Evolutionary conservation across 441 rosid species (phyloP).

Genomic region (Gossypium laxum): DNA sequence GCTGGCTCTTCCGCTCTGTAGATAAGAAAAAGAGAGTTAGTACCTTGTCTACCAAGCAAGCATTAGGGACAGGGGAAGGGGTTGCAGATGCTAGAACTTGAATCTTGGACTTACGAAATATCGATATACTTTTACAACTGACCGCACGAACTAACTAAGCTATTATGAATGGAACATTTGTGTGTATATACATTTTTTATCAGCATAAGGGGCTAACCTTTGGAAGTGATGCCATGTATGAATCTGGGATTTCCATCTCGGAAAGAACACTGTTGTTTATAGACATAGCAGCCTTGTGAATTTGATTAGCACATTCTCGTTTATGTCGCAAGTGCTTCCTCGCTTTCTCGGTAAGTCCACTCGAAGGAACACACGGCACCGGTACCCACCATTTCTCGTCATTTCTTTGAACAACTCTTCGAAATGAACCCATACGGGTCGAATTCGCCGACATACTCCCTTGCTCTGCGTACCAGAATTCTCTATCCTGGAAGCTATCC

Average conservation of each 20-base stretch:
- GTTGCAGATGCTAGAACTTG: neutral
- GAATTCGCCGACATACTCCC: slow-evolving; percentile 49
- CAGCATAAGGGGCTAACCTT: slow-evolving; percentile 31
- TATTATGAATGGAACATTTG: neutral
- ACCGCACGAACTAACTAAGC: neutral
- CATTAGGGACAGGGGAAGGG: neutral
- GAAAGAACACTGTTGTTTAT: slow-evolving; percentile 52
- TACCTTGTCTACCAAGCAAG: neutral
- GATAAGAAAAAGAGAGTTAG: neutral
- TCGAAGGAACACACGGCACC: slow-evolving; percentile 51
- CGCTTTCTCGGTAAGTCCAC: slow-evolving; percentile 49
- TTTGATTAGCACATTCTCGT: slow-evolving; percentile 52
- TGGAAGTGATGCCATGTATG: slow-evolving; percentile 53
- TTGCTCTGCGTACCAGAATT: slow-evolving; percentile 59
- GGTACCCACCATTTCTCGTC: slow-evolving; percentile 80
- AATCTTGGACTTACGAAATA: neutral
- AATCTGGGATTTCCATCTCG: slow-evolving; percentile 64
- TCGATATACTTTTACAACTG: neutral
- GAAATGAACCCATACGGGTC: slow-evolving; percentile 49
- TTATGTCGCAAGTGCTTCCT: slow-evolving; percentile 41
- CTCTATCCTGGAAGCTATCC: slow-evolving; percentile 46
- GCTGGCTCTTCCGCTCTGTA: slow-evolving; percentile 52
- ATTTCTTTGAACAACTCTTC: slow-evolving; percentile 46
- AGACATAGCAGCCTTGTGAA: slow-evolving; percentile 66
- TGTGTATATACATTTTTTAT: neutral